Base-by-base conservation (phyloP, 2,329 filamentous ascomycete genomes). In the Talaromyces piceae region DNA sequence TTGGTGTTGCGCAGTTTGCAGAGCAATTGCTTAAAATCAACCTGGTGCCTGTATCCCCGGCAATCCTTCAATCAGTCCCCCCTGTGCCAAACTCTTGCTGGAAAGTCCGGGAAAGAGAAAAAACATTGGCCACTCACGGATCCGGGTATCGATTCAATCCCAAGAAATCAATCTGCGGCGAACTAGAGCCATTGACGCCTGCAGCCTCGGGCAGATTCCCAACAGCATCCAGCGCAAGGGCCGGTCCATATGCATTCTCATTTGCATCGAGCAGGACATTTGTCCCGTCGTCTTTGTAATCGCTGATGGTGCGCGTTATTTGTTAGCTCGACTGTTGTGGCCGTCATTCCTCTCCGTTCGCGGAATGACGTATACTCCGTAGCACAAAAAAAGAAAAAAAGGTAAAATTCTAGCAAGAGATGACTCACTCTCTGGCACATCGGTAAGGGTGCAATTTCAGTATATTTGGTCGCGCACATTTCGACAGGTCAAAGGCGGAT, bases 281-380 rank as follows among this genome's bases (percentile, higher is more conserved):
- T 53, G 84, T 91, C 59, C 93, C 93, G 67, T 98, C 87, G 68
- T 98, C 91, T 75, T 98, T 96, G 80, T 98, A 97, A 79, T 98
- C 93, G 74, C 89, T 94, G 65, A 37, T 18, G 12, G 27, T 22
- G 11, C n/a, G 30, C n/a, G 16, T 25, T 7, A 31, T 22, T 16
- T 27, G 22, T 33, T 45, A 33, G 50, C 20, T 30, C n/a, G n/a
- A n/a, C n/a, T n/a, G n/a, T n/a, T n/a, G n/a, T n/a, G n/a, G n/a
- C n/a, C n/a, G n/a, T n/a, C n/a, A n/a, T n/a, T n/a, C n/a, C n/a
- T n/a, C n/a, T n/a, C 28, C 27, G 30, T 33, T 33, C 41, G 49
- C 45, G 46, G 45, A 22, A 30, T 41, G 39, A 44, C n/a, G 18
- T 56, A 50, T 48, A 51, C 39, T 45, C 50, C 56, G 47, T 51